Evolutionary conservation across 768 basidiomycete genomes (phyloP), one percentile per base, ranked within the genome.

Genomic region (Tulasnella sp.): DNA sequence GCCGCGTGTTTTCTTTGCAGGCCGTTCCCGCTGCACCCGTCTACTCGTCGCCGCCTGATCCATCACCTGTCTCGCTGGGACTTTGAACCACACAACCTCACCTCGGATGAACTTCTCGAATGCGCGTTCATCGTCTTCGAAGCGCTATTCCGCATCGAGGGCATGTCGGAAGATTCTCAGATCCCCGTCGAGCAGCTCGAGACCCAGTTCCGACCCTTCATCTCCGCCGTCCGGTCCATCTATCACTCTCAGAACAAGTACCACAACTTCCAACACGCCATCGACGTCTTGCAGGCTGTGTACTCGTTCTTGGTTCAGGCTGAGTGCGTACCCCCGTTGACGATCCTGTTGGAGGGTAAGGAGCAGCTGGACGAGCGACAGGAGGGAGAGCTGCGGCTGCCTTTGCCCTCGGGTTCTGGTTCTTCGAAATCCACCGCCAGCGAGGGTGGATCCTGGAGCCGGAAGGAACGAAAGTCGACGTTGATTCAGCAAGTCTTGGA

Each of bases 191-290:
- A 87, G 80, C 90, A 91, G 84, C 88, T 98, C 80, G 88, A 90
- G 26, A 67, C 61, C 61, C 61, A 67, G 29, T 67, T 67, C 61
- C 18, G 57, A 32, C 85, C 89, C 13, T 92, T 99, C 81, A 87
- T 99, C 55, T 89, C 90, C 81, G 94, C 97, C 80, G 88, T 99
- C n/a, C 90, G 92, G n/a, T 89, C 90, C 39, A 91, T 97, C 73
- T 99, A 99, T 84, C 92, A 96, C 79, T 88, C 89, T 74, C 90
- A 91, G 78, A 98, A 98, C 85, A 92, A 93, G 37, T 99, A 99
- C 84, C 98, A 99, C 87, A 99, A 99, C 83, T 99, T 97, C 83
- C 91, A 94, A 79, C 98, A 99, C 84, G 98, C 96, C 0, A 86
- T 98, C 61, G 98, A 99, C 84, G 98, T 99, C 20, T 88, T 99